Conservation (phyloP, 2,329 filamentous ascomycete species). For the Periconia sp. region DNA sequence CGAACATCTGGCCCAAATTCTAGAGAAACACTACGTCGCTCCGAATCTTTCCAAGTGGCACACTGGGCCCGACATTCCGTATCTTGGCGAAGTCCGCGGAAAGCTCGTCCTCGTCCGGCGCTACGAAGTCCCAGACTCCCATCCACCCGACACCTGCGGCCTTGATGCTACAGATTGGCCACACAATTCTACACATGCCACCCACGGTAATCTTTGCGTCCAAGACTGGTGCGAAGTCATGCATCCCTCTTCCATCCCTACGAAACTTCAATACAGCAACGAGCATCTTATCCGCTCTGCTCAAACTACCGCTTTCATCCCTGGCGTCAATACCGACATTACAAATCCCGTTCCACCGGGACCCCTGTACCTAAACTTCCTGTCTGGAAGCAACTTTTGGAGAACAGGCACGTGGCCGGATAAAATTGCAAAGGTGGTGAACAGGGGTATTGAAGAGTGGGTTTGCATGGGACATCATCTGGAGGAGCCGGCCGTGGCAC, state of each 20-base stretch:
- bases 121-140: constrained; percentile 72
- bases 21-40: constrained; percentile 73
- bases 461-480: constrained; percentile 60
- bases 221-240: constrained; percentile 95
- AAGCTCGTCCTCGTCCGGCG: constrained; percentile 85
- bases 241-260: constrained; percentile 74
- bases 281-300: constrained; percentile 77
- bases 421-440: constrained; percentile 84
- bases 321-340: constrained; percentile 48
- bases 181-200: constrained; percentile 83
- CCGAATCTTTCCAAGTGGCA: constrained; percentile 72
- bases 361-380: constrained; percentile 88
- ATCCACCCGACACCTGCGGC: constrained; percentile 59
- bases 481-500: constrained; percentile 12
- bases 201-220: constrained; percentile 76
- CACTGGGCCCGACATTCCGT: constrained; percentile 74
- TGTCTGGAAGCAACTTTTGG: constrained; percentile 94
- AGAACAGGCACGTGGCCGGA: constrained; percentile 92
- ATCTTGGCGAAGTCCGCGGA: constrained; percentile 77
- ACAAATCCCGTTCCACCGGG: constrained; percentile 51
- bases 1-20: constrained; percentile 74
- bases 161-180: constrained; percentile 74
- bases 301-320: constrained; percentile 41
- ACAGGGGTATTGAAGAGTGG: constrained; percentile 72
- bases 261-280: constrained; percentile 77